Evolutionary conservation across 2,329 filamentous ascomycete species (phyloP).

Genomic region (Neophaeococcomyces aloes): DNA sequence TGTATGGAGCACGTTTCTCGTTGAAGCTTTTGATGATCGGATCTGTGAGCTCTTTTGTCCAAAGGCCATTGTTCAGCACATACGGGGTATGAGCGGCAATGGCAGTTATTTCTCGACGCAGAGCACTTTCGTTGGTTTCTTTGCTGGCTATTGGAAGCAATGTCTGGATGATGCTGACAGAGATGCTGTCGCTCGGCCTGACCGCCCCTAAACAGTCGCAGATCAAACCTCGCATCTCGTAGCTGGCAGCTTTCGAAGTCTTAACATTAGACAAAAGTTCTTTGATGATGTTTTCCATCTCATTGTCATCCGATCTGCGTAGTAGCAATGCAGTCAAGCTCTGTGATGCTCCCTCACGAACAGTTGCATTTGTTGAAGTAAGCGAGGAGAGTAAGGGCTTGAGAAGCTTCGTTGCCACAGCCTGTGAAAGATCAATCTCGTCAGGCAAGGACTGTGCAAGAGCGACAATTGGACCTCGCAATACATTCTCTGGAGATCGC

Average conservation of each 20-base stretch:
- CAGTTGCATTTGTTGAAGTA: conserved; percentile 74
- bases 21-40: conserved; percentile 67
- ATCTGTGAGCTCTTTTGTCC: conserved; percentile 59
- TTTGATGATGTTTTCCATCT: conserved; percentile 58
- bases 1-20: conserved; percentile 71
- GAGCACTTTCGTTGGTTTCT: conserved; percentile 77
- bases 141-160: conserved; percentile 63
- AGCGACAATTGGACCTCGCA: conserved; percentile 66
- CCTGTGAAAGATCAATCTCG: conserved; percentile 64
- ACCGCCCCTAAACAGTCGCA: conserved; percentile 66
- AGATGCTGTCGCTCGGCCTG: conserved; percentile 49
- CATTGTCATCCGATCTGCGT: conserved; percentile 43
- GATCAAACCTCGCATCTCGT: conserved; percentile 75
- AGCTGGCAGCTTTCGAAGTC: conserved; percentile 67
- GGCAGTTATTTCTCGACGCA: conserved; percentile 63
- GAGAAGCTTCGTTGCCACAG: conserved; percentile 60
- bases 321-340: conserved; percentile 63
- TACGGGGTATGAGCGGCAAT: conserved; percentile 56
- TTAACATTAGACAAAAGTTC: conserved; percentile 74
- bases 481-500: conserved; percentile 77
- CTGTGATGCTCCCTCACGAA: conserved; percentile 63
- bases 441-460: conserved; percentile 60
- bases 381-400: conserved; percentile 83
- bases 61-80: conserved; percentile 50
- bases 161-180: conserved; percentile 54